These are phyloP conservation scores for Ophidiomyces ophidiicola DNA, from an alignment of 2,329 filamentous ascomycete genomes.

Conservation along the genomic window DNA sequence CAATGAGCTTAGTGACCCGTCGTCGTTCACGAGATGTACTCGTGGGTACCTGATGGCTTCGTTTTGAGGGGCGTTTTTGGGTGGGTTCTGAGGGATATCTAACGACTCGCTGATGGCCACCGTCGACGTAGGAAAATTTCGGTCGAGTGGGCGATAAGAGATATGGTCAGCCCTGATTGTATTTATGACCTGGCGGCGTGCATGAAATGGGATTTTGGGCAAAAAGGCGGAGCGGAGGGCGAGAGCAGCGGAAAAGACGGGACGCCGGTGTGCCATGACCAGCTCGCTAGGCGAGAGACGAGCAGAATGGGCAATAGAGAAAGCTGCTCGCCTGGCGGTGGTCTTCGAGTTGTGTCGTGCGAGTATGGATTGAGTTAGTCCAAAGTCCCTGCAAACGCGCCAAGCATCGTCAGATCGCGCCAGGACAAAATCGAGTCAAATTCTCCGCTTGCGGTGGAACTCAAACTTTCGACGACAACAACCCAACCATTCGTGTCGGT, in stretches of 20 bases:
- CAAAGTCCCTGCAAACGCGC: no score
- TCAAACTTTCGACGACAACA: no score
- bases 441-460: no score
- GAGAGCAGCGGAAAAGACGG: constrained; percentile 12
- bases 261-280: constrained; percentile 10
- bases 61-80: constrained; percentile 19
- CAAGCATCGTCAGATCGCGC: no score
- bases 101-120: no score
- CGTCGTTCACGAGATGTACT: constrained; percentile 27
- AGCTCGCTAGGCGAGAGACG: not conserved
- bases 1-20: constrained; percentile 24
- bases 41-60: constrained; percentile 24
- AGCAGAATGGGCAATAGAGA: not conserved
- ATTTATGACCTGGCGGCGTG: not conserved
- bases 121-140: no score
- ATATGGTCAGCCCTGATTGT: not conserved
- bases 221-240: constrained; percentile 13
- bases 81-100: constrained; percentile 1
- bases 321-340: no score
- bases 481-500: no score
- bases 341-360: no score
- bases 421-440: no score
- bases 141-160: not conserved
- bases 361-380: no score
- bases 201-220: not conserved